Evolutionary conservation across 2,329 filamentous ascomycete genomes (phyloP), one percentile per base, ranked within the genome.

Genomic region (Scytalidium sp.): DNA sequence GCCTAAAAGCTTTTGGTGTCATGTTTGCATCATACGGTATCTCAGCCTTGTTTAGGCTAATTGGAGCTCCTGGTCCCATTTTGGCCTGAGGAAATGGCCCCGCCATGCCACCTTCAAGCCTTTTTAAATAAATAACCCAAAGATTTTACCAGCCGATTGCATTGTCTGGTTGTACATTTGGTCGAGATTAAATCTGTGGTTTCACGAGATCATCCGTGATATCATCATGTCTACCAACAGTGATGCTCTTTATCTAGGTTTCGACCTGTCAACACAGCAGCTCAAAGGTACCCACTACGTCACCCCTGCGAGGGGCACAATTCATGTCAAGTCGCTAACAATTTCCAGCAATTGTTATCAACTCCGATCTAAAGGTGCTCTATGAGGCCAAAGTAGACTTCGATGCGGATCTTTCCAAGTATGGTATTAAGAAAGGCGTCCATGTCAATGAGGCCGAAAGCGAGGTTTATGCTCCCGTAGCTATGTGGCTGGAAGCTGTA

Each of bases 211-310:
- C 15, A 13, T 22, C 17, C 25, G 41, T 41, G 17, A 51, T 44
- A 47, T 48, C 50, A 63, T 50, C 41, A 73, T 74, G 69, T 60
- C 68, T 43, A 59, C 65, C 23, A 59, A 58, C 43, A 56, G 69
- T 54, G 76, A 73, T 25, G 85, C 88, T 17, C 75, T 96, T 53
- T 96, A 96, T 66, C 78, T 96, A 64, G 94, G 94, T 53, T 92
- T 97, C 68, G 94, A 99, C 72, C 85, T 97, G 52, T 97, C 92
- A 41, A 97, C 94, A 50, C 94, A 97, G 70, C 93, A 97, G 68
- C 80, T 97, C 50, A 97, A 99, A 80, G 92, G 90, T 84, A 29
- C 25, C 20, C 21, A 41, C 51, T 49, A 47, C 46, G 40, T 54
- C 50, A 51, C 47, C 45, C 20, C 41, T 32, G 40, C 17, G 32